A percentile compares a stretch with the other conserved stretches of the same genome.
These are phyloP conservation scores for Paecilomyces sp. DNA, from an alignment of 2,329 filamentous ascomycete genomes.

Conservation along the genomic window DNA sequence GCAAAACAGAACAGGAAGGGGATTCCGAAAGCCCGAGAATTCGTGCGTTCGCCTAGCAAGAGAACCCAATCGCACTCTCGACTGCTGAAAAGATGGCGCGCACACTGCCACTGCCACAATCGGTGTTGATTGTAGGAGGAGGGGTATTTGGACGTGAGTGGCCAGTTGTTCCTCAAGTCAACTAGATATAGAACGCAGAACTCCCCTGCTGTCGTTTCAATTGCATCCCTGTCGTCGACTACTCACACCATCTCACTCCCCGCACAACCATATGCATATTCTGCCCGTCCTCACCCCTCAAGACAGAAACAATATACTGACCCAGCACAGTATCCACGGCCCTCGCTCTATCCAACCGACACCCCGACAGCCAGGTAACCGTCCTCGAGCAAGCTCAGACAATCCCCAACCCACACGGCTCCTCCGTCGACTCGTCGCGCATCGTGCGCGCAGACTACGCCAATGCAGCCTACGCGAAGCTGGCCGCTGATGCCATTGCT, in stretches of 20 bases:
- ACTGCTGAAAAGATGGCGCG: background rate
- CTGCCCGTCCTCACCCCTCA: background rate
- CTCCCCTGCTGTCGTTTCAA: background rate
- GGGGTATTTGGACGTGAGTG: conserved; percentile 38
- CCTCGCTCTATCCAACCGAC: conserved; percentile 59
- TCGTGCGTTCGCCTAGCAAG: background rate
- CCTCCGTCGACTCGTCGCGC: conserved; percentile 54
- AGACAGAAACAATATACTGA: background rate
- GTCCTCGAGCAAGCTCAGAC: conserved; percentile 49
- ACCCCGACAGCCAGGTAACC: conserved; percentile 45
- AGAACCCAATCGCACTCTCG: background rate
- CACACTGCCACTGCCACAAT: conserved; percentile 26
- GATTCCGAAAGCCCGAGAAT: background rate
- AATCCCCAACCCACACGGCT: conserved; percentile 53
- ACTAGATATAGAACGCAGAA: background rate
- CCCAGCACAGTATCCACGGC: conserved; percentile 52
- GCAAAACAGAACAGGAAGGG: background rate
- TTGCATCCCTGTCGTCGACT: background rate
- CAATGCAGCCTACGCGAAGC: conserved; percentile 64
- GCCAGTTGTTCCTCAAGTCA: background rate
- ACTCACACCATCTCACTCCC: background rate
- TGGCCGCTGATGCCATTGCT: conserved; percentile 66
- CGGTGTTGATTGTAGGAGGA: conserved; percentile 35
- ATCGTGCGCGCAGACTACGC: conserved; percentile 73
- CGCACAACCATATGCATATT: background rate